Evolutionary conservation across 83 land plant genomes (phyloP).

Genomic region (Picea mariana): DNA sequence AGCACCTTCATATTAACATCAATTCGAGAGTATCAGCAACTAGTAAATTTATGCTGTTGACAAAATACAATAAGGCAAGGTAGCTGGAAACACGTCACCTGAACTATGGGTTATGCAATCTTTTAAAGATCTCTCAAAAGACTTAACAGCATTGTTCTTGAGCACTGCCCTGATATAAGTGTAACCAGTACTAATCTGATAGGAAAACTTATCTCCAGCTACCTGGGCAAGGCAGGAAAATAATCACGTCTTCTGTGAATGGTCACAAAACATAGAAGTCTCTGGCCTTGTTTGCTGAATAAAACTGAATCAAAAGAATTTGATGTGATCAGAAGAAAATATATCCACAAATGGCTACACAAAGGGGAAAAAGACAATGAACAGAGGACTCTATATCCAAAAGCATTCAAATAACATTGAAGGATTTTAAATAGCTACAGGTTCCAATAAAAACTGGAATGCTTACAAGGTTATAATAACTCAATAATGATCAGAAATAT

Average conservation of each 20-base stretch:
- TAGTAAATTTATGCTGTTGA: background rate
- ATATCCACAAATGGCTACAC: background rate
- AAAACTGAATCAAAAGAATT: background rate
- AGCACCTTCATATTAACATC: background rate
- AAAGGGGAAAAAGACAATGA: background rate
- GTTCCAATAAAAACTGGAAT: background rate
- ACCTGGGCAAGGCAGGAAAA: background rate
- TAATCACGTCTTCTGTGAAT: background rate
- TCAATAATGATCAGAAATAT: background rate
- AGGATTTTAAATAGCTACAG: background rate
- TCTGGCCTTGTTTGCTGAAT: background rate
- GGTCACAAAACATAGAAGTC: background rate
- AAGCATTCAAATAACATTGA: background rate
- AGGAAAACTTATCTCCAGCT: background rate
- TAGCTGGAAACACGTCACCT: background rate
- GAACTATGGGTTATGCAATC: background rate
- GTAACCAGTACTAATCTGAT: background rate
- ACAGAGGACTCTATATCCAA: background rate
- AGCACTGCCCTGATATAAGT: background rate
- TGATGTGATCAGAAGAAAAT: background rate
- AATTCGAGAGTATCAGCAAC: background rate
- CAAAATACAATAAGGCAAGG: background rate
- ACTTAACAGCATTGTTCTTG: background rate
- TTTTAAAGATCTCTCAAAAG: background rate
- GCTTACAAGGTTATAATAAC: background rate